Conservation (phyloP, 805 yeast genomes). For the Wickerhamomyces sydowiorum region DNA sequence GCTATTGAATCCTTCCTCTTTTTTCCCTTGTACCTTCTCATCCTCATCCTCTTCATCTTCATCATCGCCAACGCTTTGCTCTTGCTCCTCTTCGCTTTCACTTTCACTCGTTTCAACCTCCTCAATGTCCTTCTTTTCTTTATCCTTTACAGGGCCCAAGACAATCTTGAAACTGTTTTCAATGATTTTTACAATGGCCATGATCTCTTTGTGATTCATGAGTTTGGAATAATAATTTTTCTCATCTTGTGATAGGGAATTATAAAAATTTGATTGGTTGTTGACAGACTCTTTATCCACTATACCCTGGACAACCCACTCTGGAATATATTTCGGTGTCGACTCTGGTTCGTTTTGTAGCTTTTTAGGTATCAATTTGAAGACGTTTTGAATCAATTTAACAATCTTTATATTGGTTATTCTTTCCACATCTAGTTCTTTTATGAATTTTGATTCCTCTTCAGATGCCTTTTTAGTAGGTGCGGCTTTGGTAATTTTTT, state of each 20-base stretch:
- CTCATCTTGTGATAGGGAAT: conserved; percentile 25
- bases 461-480: conserved; percentile 9
- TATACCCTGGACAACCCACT: conserved; percentile 20
- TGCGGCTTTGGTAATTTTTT: conserved; percentile 17
- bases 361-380: conserved; percentile 9
- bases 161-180: conserved; percentile 33
- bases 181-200: conserved; percentile 37
- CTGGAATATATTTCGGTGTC: conserved; percentile 21
- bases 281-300: conserved; percentile 25
- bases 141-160: conserved; percentile 24
- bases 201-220: conserved; percentile 38
- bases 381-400: conserved; percentile 12
- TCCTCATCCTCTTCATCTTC: conserved; percentile 16
- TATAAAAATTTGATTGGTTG: conserved; percentile 45
- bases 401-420: conserved; percentile 18
- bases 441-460: conserved; percentile 13
- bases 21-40: conserved; percentile 15
- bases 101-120: conserved; percentile 15
- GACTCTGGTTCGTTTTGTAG: conserved; percentile 13
- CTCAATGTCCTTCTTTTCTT: conserved; percentile 13
- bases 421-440: conserved; percentile 19
- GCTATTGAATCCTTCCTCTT: conserved; percentile 18
- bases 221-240: conserved; percentile 33
- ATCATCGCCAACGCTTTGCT: conserved; percentile 13
- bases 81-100: conserved; percentile 19